Conservation (phyloP, 768 basidiomycete species). For the Lepiota venenata region DNA sequence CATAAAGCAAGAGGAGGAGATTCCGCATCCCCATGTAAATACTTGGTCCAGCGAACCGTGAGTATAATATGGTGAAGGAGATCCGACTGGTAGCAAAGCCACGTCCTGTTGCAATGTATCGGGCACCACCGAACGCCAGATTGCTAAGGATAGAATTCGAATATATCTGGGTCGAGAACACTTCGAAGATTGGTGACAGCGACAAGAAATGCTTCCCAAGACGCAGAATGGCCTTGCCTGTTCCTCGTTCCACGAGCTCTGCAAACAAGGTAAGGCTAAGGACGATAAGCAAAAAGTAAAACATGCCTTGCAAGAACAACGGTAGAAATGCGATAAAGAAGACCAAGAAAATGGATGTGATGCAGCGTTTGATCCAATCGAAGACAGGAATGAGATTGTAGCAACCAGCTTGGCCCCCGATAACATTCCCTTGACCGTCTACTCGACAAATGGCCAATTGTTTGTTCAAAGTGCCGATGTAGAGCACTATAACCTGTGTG, state of each 20-base stretch:
- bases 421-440: slow-evolving; percentile 75
- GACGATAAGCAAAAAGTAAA: background rate
- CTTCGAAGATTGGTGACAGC: slow-evolving; percentile 95
- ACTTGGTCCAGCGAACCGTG: slow-evolving; percentile 98
- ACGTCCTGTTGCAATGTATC: slow-evolving; percentile 98
- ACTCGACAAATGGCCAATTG: slow-evolving; percentile 85
- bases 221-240: slow-evolving; percentile 90
- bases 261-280: slow-evolving; percentile 3
- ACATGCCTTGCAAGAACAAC: slow-evolving; percentile 88
- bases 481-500: slow-evolving; percentile 57
- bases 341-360: slow-evolving; percentile 97
- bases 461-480: slow-evolving; percentile 95
- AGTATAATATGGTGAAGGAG: slow-evolving; percentile 95
- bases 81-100: slow-evolving; percentile 98
- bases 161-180: slow-evolving; percentile 98
- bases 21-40: slow-evolving; percentile 99
- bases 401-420: slow-evolving; percentile 87
- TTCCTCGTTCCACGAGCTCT: slow-evolving; percentile 97
- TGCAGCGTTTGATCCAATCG: slow-evolving; percentile 96
- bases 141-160: slow-evolving; percentile 96
- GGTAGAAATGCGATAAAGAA: slow-evolving; percentile 98
- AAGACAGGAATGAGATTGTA: slow-evolving; percentile 97
- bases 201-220: slow-evolving; percentile 97
- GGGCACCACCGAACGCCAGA: slow-evolving; percentile 95
- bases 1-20: slow-evolving; percentile 84